Evolutionary conservation across 2,329 filamentous ascomycete genomes (phyloP).

Genomic region (Calonectria naviculata): DNA sequence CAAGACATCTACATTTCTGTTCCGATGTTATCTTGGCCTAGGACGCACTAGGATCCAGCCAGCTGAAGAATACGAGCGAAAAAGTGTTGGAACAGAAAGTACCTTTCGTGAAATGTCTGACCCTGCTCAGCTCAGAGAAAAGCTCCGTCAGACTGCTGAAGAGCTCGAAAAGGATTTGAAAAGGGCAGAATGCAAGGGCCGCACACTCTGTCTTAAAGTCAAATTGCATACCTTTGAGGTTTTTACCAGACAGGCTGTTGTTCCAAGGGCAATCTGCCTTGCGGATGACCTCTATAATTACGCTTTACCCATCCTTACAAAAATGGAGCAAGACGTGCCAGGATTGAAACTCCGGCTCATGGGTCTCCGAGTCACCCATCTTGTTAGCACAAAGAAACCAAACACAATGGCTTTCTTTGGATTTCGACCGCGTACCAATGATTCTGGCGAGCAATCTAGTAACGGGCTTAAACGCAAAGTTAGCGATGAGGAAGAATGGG

Average conservation of each 20-base stretch:
- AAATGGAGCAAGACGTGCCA: conserved; percentile 85
- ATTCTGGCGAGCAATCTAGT: conserved; percentile 30
- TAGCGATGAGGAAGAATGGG: conserved; percentile 58
- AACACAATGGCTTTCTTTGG: conserved; percentile 86
- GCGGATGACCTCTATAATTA: conserved; percentile 88
- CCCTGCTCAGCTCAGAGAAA: conserved; percentile 75
- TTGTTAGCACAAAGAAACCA: conserved; percentile 86
- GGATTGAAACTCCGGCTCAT: conserved; percentile 84
- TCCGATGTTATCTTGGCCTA: conserved; percentile 86
- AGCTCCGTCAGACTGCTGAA: conserved; percentile 83
- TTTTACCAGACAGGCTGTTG: conserved; percentile 81
- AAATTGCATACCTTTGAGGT: conserved; percentile 97
- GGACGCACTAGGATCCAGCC: conserved; percentile 88
- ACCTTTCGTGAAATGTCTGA: conserved; percentile 87
- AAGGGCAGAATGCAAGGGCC: conserved; percentile 84
- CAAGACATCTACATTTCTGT: conserved; percentile 88
- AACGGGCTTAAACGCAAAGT: conserved; percentile 49
- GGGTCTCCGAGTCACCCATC: conserved; percentile 87
- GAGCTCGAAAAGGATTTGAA: conserved; percentile 89
- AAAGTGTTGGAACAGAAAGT: conserved; percentile 93
- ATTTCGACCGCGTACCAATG: conserved; percentile 51
- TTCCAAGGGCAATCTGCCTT: conserved; percentile 76
- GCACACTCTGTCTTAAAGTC: conserved; percentile 91
- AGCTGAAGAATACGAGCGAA: conserved; percentile 89
- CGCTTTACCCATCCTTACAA: conserved; percentile 83